Evolutionary conservation across 208 protist genomes (phyloP), one percentile per base, ranked within the genome.

Genomic region (Trypanosoma brucei): DNA sequence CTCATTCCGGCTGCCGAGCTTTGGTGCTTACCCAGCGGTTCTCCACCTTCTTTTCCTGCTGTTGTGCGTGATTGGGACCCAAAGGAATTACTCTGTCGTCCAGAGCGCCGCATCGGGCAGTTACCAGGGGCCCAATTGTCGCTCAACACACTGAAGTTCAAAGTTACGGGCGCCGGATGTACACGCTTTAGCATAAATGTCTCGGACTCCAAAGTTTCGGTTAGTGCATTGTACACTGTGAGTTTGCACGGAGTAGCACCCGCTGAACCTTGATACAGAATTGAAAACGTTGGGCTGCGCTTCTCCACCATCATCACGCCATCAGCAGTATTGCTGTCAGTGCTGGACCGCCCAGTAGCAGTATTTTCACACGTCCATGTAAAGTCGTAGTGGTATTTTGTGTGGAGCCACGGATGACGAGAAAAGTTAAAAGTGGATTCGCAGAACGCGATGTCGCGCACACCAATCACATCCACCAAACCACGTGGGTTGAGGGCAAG

Each of bases 391-490:
- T 72, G 65, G 55, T 87, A 90, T 57, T 81, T 67, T 14, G 48
- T 53, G 65, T 78, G 35, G 22, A 95, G 72, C 68, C 84, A 72
- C 9, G 84, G 78, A 68, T 88, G 86, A 9, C 85, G 83, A 0
- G 86, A 83, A 64, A 92, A 95, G 62, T 77, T 59, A 66, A 83
- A 91, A 34, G 77, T 62, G 22, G 78, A 61, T 3, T 76, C 50
- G 53, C 88, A 95, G 68, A 92, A 88, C 8, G 81, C 72, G 14
- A 95, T 69, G 39, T 70, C 70, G 64, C 77, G 77, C 39, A 78
- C 76, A 59, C 67, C 68, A 56, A 85, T 73, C 35, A 56, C 75
- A 3, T 50, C 6, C 22, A 92, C 86, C 3, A 70, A 52, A 35
- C 85, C 84, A 42, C 51, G 65, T 0, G 88, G 88, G 56, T 57